These are phyloP conservation scores for Saccharomyces mikatae DNA, from an alignment of 805 yeast species.

Conservation along the genomic window DNA sequence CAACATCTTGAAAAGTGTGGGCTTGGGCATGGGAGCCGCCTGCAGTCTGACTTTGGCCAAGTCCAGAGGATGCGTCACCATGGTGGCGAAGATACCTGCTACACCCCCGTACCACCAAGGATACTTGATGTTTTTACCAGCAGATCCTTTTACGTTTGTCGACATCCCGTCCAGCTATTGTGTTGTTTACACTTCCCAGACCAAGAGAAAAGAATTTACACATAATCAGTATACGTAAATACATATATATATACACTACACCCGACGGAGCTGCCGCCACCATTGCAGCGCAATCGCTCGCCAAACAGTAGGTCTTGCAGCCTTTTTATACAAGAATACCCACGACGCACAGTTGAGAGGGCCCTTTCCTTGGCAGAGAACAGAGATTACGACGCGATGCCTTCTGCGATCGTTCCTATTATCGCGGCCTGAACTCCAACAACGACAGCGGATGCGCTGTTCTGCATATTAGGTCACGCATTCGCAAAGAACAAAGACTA, in stretches of 20 bases:
- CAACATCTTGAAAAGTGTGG: slow-evolving; percentile 49
- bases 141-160: background rate
- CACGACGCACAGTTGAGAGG: background rate
- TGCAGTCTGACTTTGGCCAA: slow-evolving; percentile 82
- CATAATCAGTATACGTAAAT: background rate
- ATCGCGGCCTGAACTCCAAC: background rate
- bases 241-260: background rate
- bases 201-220: background rate
- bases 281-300: background rate
- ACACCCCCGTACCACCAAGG: slow-evolving; percentile 64
- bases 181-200: background rate
- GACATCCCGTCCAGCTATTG: background rate
- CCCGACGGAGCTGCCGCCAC: background rate
- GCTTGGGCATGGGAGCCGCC: slow-evolving; percentile 63
- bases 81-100: slow-evolving; percentile 58
- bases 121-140: slow-evolving; percentile 20
- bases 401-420: background rate
- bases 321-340: background rate
- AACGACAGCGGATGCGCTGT: background rate
- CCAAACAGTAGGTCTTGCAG: background rate
- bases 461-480: background rate
- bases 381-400: background rate
- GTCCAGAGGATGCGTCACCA: slow-evolving; percentile 75
- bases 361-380: background rate
- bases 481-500: background rate